These are phyloP conservation scores for Inga laurina DNA, from an alignment of 306 rosid species.

Conservation along the genomic window DNA sequence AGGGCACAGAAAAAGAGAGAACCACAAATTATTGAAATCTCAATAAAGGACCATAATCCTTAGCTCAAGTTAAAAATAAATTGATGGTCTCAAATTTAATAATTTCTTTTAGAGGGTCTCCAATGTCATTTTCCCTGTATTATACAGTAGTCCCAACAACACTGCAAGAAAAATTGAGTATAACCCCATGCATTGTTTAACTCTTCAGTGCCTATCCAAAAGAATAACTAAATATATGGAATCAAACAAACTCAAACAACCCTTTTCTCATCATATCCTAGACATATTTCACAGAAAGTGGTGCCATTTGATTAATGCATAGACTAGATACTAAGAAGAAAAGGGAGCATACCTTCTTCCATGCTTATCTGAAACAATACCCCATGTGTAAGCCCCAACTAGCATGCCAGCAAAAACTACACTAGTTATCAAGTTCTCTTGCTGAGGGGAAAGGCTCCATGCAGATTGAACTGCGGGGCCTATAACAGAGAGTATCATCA, in stretches of 20 bases:
- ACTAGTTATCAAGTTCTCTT: slow-evolving; percentile 78
- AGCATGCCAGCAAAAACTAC: slow-evolving; percentile 90
- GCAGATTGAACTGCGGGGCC: slow-evolving; percentile 92
- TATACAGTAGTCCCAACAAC: not conserved
- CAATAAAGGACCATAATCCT: not conserved
- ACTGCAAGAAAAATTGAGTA: not conserved
- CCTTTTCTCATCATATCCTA: not conserved
- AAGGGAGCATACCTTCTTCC: slow-evolving; percentile 67
- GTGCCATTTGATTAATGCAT: not conserved
- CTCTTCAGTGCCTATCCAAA: not conserved
- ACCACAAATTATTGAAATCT: not conserved
- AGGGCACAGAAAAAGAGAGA: not conserved
- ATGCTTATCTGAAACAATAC: slow-evolving; percentile 82
- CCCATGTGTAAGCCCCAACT: slow-evolving; percentile 89
- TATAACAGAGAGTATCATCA: slow-evolving; percentile 94
- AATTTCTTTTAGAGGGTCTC: no score
- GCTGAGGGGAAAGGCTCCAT: slow-evolving; percentile 79
- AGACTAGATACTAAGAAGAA: not conserved
- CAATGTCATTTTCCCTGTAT: no score
- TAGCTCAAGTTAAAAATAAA: not conserved
- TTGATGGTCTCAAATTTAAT: not conserved
- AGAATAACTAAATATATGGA: not conserved
- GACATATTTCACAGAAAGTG: not conserved
- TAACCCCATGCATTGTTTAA: not conserved
- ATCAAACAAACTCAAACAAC: not conserved